Evolutionary conservation across 1,284 basidiomycete genomes (phyloP).

Genomic region (Trichosporon sp.): DNA sequence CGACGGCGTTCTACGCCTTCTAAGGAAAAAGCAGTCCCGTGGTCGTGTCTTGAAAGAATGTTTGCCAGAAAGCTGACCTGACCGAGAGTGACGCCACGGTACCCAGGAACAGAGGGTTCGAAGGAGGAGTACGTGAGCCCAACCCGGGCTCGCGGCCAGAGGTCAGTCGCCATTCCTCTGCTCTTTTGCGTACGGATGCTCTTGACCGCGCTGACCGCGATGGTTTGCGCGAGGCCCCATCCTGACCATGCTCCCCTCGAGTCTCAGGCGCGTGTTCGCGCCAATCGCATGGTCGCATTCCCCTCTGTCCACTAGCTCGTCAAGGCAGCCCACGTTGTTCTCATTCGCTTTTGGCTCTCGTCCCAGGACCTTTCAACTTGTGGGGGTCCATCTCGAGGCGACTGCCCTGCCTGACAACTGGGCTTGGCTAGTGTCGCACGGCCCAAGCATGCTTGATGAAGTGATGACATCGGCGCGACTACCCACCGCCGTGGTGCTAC

Average conservation of each 20-base stretch:
- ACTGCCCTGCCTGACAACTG: not conserved
- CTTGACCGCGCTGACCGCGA: not conserved
- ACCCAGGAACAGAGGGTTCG: slow-evolving; percentile 4
- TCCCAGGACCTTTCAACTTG: not conserved
- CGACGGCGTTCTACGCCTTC: not conserved
- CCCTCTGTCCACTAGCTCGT: not conserved
- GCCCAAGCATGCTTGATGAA: no score
- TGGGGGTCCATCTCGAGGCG: not conserved
- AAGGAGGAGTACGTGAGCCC: not conserved
- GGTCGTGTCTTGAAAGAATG: slow-evolving; percentile 2
- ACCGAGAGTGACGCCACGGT: slow-evolving; percentile 4
- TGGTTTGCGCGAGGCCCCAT: not conserved
- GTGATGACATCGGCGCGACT: not conserved
- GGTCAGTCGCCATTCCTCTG: slow-evolving; percentile 4
- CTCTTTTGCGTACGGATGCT: not conserved
- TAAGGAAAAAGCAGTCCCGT: slow-evolving; percentile 2
- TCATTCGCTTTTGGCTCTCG: not conserved
- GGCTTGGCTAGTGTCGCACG: no score
- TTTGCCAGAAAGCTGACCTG: not conserved
- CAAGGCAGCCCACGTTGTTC: not conserved
- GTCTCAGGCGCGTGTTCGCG: not conserved
- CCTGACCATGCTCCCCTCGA: not conserved
- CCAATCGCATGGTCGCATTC: not conserved
- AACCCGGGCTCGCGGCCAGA: not conserved
- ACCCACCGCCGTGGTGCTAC: not conserved